These are phyloP conservation scores for Annulohypoxylon truncatum DNA, from an alignment of 2,329 filamentous ascomycete species.

Conservation along the genomic window DNA sequence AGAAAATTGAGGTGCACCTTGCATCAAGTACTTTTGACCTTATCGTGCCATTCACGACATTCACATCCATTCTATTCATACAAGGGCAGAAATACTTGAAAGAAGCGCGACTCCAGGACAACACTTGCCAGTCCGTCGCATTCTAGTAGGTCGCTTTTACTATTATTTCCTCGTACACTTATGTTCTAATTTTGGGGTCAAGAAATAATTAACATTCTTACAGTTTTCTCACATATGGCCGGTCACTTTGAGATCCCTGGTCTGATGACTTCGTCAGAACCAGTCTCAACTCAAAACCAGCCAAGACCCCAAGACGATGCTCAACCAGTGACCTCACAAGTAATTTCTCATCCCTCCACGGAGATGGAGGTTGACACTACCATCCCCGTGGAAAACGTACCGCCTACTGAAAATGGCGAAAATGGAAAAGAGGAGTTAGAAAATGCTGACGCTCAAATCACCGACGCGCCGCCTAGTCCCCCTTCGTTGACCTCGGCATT, in stretches of 20 bases:
- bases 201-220: slow-evolving; percentile 2
- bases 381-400: not conserved
- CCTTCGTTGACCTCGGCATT: slow-evolving; percentile 51
- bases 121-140: not conserved
- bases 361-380: slow-evolving; percentile 24
- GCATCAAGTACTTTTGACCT: not conserved
- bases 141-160: not conserved
- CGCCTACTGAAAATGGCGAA: not conserved
- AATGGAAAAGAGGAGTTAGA: slow-evolving; percentile 11
- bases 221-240: slow-evolving; percentile 35
- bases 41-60: not conserved
- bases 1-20: too few species aligned
- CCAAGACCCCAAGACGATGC: slow-evolving; percentile 10
- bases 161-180: not conserved
- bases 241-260: slow-evolving; percentile 47
- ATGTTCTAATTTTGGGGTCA: not conserved
- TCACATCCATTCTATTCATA: not conserved
- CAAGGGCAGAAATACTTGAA: not conserved
- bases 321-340: slow-evolving; percentile 19
- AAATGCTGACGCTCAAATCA: slow-evolving; percentile 4
- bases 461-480: slow-evolving; percentile 47
- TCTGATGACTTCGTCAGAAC: slow-evolving; percentile 39
- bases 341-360: slow-evolving; percentile 16
- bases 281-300: slow-evolving; percentile 18
- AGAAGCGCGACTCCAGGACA: not conserved